Evolutionary conservation across 2,329 filamentous ascomycete genomes (phyloP).

Genomic region (Hirsutella rhossiliensis): DNA sequence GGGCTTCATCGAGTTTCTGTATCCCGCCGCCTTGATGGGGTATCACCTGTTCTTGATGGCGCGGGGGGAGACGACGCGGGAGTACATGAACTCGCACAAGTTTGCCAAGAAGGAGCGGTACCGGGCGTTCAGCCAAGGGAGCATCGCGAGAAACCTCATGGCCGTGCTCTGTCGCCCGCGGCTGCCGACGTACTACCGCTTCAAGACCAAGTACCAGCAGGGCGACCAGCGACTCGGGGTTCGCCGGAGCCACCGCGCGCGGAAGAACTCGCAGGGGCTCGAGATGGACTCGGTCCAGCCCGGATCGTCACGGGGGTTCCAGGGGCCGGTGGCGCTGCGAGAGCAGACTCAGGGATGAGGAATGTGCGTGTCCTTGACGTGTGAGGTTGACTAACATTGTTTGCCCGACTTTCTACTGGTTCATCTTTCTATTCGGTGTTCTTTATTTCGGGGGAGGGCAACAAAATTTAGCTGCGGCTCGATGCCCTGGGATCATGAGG

Average conservation of each 20-base stretch:
- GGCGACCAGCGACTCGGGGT: conserved; percentile 78
- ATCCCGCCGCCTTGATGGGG: conserved; percentile 70
- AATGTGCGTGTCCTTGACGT: neutral
- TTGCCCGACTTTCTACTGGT: neutral
- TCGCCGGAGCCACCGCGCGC: conserved; percentile 21
- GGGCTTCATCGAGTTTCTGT: conserved; percentile 59
- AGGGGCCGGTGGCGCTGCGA: conserved; percentile 39
- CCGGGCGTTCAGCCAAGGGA: conserved; percentile 75
- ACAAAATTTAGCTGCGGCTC: neutral
- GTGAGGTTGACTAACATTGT: neutral
- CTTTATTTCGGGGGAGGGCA: too few species aligned
- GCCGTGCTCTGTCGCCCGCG: conserved; percentile 73
- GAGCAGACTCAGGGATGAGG: conserved; percentile 13
- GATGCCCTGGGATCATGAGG: neutral
- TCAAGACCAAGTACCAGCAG: conserved; percentile 63
- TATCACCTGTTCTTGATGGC: conserved; percentile 91
- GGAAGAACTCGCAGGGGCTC: conserved; percentile 43
- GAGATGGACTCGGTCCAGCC: conserved; percentile 60
- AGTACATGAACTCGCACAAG: conserved; percentile 93
- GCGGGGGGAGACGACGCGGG: conserved; percentile 85
- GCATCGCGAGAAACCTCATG: conserved; percentile 64
- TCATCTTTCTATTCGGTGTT: neutral
- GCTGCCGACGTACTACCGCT: conserved; percentile 77
- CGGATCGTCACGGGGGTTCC: conserved; percentile 30
- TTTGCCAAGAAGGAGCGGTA: conserved; percentile 88